Percentiles rank a stretch among this genome's conserved stretches.
phyloP scores from a whole-genome alignment of 768 basidiomycete species.

The Trametes sanguinea region DNA sequence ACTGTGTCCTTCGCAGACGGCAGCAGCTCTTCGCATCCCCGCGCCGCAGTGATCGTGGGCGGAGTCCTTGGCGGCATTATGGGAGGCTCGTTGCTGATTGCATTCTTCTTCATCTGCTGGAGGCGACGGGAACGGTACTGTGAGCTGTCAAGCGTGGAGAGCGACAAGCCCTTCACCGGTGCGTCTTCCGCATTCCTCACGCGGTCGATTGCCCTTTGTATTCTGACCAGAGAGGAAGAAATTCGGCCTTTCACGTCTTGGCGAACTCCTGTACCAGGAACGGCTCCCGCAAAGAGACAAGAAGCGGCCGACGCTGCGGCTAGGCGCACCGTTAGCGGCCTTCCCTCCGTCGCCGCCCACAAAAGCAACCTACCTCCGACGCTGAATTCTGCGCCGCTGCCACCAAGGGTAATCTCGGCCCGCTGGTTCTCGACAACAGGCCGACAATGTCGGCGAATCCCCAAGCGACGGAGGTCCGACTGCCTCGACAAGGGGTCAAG shows the following conservation, averaged over 20 bases:
- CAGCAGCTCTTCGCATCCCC: not conserved
- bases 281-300: not conserved
- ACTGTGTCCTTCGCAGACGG: no score
- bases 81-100: not conserved
- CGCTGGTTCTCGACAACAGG: no score
- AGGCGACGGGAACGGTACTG: not conserved
- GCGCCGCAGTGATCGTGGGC: not conserved
- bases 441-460: no score
- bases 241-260: not conserved
- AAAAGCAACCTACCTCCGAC: not conserved
- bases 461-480: no score
- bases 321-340: not conserved
- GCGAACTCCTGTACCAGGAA: not conserved
- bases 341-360: not conserved
- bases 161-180: not conserved
- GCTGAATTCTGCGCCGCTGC: not conserved
- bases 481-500: no score
- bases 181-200: not conserved
- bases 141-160: not conserved
- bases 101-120: not conserved
- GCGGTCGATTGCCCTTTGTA: no score
- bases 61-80: not conserved
- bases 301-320: not conserved
- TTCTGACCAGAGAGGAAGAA: no score
- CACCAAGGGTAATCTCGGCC: no score